Base-by-base conservation (phyloP, 352 stramenopile genomes). In the Pythium sp. region DNA sequence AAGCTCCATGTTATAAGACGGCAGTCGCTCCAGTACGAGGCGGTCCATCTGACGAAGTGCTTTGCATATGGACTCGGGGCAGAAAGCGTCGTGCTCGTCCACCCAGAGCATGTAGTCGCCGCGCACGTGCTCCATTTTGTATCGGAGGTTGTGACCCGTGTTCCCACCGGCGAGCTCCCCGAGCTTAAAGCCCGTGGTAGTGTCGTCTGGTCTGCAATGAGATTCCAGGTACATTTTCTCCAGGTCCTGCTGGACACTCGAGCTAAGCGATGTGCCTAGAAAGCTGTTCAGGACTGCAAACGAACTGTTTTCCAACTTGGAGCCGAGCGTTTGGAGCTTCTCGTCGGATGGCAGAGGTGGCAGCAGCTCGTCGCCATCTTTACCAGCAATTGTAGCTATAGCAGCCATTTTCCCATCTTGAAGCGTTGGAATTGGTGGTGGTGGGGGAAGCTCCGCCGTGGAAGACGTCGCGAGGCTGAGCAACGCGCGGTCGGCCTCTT, bases 81-180 rank as follows among this genome's bases (percentile, higher is more conserved):
- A 84, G 30, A 62, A 77, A 15, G 56, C 7, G n/a, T 87, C 76
- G 12, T 60, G 58, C 53, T 81, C 80, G 56, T 84, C 76, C 8
- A 86, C 30, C 80, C 80, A 87, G 4, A 82, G 65, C 54, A 87
- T 69, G 62, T 79, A 77, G 57, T 87, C 80, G 2, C 80, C 80
- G 26, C 80, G 77, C 24, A 87, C 75, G 14, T 82, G 71, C 20
- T 62, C 49, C 77, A 84, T 81, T 53, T 79, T 76, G 62, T 86
- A 87, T 6, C 77, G 71, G 6, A 86, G 43, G 43, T 81, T 84
- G 15, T 70, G 67, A 1, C 80, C 80, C 5, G 80, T 81, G 49
- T 74, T 76, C 28, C 80, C 80, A 5, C 77, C 77, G 0, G 80
- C 77, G 1, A 87, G 78, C 15, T 82, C 80, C 3, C 58, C 79